phyloP scores from a whole-genome alignment of 306 rosid species.

The Dalbergia cochinchinensis region DNA sequence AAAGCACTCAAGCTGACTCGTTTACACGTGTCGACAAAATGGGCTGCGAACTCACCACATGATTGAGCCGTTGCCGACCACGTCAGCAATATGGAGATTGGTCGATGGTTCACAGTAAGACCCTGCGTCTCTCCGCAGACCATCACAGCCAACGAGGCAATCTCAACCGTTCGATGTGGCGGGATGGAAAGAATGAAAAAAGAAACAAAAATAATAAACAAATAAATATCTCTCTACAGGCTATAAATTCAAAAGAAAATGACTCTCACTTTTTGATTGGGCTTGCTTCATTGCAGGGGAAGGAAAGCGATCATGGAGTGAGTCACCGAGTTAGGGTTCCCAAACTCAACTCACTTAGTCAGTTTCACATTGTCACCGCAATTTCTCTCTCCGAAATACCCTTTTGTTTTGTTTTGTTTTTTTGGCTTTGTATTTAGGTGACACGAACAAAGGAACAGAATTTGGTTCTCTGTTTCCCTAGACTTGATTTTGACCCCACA shows the following conservation, averaged over 20 bases:
- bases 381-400: background rate
- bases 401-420: background rate
- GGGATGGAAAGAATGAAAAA: background rate
- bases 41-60: background rate
- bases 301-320: background rate
- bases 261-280: background rate
- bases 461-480: constrained; percentile 28
- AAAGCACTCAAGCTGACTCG: background rate
- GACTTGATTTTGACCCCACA: constrained; percentile 31
- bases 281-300: background rate
- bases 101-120: background rate
- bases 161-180: background rate
- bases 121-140: background rate
- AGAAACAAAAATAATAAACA: background rate
- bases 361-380: background rate
- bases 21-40: background rate
- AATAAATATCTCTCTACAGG: background rate
- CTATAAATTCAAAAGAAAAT: background rate
- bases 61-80: background rate
- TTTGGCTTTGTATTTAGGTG: constrained; percentile 23
- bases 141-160: background rate
- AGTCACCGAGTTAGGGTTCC: constrained; percentile 34
- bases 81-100: background rate
- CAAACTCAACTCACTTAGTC: constrained; percentile 25
- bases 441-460: background rate